Evolutionary conservation across 768 basidiomycete genomes (phyloP).

Genomic region (Suillus luteus): DNA sequence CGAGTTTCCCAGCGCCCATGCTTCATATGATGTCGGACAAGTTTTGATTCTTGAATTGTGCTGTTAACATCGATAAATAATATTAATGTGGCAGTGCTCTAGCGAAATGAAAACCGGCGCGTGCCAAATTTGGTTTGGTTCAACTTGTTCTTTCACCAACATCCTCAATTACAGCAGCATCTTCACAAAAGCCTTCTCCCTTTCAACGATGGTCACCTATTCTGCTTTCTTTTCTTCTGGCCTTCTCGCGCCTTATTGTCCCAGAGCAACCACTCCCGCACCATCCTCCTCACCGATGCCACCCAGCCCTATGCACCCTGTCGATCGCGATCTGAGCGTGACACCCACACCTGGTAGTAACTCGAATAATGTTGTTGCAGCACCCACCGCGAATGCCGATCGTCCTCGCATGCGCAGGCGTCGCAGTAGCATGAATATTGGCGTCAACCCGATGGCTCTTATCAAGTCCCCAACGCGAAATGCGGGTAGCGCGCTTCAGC

Average conservation of each 20-base stretch:
- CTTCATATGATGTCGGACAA: background rate
- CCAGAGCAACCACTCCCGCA: constrained; percentile 26
- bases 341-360: constrained; percentile 38
- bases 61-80: background rate
- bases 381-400: constrained; percentile 31
- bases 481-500: constrained; percentile 52
- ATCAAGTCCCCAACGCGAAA: constrained; percentile 60
- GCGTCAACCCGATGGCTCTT: constrained; percentile 52
- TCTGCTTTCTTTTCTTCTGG: constrained; percentile 74
- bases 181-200: constrained; percentile 6
- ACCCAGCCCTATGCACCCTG: constrained; percentile 29
- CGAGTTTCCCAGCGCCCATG: no score
- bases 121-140: constrained; percentile 15
- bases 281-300: constrained; percentile 30
- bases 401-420: constrained; percentile 57
- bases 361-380: constrained; percentile 23
- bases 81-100: background rate
- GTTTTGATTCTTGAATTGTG: background rate
- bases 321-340: constrained; percentile 38
- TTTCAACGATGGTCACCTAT: constrained; percentile 45
- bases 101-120: background rate
- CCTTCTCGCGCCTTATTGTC: constrained; percentile 53
- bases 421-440: constrained; percentile 62
- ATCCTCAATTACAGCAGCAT: background rate
- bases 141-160: constrained; percentile 17